Evolutionary conservation across 1,284 basidiomycete species (phyloP), one percentile per base, ranked within the genome.

Genomic region (Calocybe gambosa): DNA sequence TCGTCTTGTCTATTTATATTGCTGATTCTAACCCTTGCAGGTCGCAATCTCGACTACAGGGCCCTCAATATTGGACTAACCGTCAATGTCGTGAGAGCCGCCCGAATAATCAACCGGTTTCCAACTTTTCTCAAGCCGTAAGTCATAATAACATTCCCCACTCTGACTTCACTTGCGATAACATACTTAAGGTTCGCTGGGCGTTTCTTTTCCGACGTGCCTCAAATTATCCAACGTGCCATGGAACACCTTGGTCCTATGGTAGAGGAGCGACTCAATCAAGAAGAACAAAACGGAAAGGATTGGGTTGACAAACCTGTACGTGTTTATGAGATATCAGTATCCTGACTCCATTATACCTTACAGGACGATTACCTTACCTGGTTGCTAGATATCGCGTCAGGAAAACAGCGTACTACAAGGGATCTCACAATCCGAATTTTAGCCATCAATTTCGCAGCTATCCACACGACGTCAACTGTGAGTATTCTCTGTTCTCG

Each of bases 61-160:
- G 54, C 61, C 13, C 55, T 73, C n/a, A 68, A 62, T 45, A 59
- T 67, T 1, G 49, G 53, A 7, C 67, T 61, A 42, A 59, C 68
- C 0, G 5, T 63, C 5, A 60, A 65, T 26, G 53, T 71, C 13
- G 21, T 64, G 2, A 59, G 54, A 43, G 58, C 47, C 23, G 60
- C 57, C 0, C 1, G 23, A 4, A 51, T 61, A 6, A 52, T 75
- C 37, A 55, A 57, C 9, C 3, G 65, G 1, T 68, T 70, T 38
- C 75, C 75, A 0, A 51, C 49, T 2, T 60, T 69, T 38, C 46
- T 75, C 35, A 64, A 63, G 49, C 60, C 65, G 74, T 73, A 54
- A 46, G 66, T 49, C 23, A 6, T 26, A 5, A 19, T 34, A 8
- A 23, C n/a, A 16, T 4, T 15, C 10, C 2, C 26, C 5, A n/a